Conservation (phyloP, 202 grass and related monocot genomes). For the Digitaria exilis region DNA sequence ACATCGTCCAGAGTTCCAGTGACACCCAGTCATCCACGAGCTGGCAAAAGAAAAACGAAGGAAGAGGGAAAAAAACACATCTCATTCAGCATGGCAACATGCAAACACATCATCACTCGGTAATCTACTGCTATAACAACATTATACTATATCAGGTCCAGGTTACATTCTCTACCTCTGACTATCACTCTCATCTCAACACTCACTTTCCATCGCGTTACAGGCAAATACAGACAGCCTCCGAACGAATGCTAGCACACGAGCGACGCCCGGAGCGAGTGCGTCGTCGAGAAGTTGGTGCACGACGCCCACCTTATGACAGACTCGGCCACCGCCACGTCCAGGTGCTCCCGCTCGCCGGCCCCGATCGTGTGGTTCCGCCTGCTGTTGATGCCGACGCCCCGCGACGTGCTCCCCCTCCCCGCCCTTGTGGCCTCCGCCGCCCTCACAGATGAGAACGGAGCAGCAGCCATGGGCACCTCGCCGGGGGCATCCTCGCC, state of each 20-base stretch:
- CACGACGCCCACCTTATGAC: conserved; percentile 94
- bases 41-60: neutral
- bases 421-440: conserved; percentile 3
- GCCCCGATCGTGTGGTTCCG: conserved; percentile 85
- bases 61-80: neutral
- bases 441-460: conserved; percentile 6
- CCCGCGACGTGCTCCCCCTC: conserved; percentile 13
- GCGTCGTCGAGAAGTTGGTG: conserved; percentile 70
- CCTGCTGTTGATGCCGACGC: conserved; percentile 41
- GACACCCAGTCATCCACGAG: neutral
- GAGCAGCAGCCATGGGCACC: neutral
- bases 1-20: neutral
- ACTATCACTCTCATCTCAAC: neutral
- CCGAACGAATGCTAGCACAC: conserved; percentile 61
- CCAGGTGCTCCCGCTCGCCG: conserved; percentile 65
- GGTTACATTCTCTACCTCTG: conserved; percentile 39
- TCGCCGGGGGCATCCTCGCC: conserved; percentile 21
- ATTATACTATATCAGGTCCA: conserved; percentile 35
- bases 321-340: conserved; percentile 69
- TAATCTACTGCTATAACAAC: conserved; percentile 31
- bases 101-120: neutral
- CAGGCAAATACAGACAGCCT: conserved; percentile 7
- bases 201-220: conserved; percentile 14
- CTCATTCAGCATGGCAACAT: neutral
- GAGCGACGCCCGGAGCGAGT: conserved; percentile 78